These are phyloP conservation scores for Quercus rubra DNA, from an alignment of 306 rosid species.

Conservation along the genomic window DNA sequence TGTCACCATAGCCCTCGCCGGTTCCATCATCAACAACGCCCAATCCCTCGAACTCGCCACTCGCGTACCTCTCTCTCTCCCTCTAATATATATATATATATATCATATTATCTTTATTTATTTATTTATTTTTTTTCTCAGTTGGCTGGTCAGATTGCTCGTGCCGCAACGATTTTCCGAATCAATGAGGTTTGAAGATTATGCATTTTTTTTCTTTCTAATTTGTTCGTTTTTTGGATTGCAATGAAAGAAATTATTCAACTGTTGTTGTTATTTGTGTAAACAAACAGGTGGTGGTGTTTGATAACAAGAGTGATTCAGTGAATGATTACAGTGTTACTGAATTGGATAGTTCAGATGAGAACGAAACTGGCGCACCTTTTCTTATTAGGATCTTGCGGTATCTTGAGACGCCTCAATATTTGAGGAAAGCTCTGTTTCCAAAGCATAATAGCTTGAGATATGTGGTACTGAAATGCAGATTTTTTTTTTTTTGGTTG, in stretches of 20 bases:
- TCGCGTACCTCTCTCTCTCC: constrained; percentile 42
- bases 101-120: not conserved
- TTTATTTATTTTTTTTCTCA: constrained; percentile 18
- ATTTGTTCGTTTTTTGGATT: too few relatives aligned
- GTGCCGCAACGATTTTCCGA: constrained; percentile 93
- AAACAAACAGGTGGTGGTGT: constrained; percentile 65
- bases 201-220: too few relatives aligned
- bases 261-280: too few relatives aligned
- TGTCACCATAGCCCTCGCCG: constrained; percentile 76
- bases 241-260: too few relatives aligned
- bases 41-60: constrained; percentile 90
- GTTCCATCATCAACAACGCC: constrained; percentile 86
- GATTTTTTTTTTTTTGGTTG: not conserved
- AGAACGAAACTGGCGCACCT: constrained; percentile 70
- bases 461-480: constrained; percentile 60
- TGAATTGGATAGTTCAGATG: constrained; percentile 39
- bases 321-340: constrained; percentile 22
- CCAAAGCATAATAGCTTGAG: constrained; percentile 82
- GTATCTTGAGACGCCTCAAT: constrained; percentile 97
- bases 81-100: not conserved
- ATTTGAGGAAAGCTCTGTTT: constrained; percentile 82
- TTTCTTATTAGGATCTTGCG: constrained; percentile 72
- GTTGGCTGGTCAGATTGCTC: constrained; percentile 97
- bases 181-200: constrained; percentile 67
- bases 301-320: constrained; percentile 55